Conservation (phyloP, 1,284 basidiomycete species). For the Cerrena zonata region DNA sequence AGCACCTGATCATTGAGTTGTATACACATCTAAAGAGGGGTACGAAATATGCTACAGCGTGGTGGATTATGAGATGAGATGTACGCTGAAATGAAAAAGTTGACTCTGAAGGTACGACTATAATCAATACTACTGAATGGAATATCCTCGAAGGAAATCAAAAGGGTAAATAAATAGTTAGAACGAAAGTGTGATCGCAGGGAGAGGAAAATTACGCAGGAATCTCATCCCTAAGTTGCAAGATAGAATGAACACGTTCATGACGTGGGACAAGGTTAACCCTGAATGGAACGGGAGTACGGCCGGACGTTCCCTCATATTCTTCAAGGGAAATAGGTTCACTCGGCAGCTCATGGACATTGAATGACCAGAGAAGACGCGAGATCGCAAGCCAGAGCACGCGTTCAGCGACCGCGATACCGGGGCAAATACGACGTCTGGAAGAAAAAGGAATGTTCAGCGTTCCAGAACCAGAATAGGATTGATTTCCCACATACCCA, state of each 20-base stretch:
- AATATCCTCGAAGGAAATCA: not conserved
- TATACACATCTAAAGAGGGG: not conserved
- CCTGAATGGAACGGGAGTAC: conserved; percentile 23
- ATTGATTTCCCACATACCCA: conserved; percentile 2
- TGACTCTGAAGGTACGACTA: not conserved
- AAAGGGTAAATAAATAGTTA: not conserved
- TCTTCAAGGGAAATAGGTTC: conserved; percentile 32
- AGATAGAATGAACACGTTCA: conserved; percentile 5
- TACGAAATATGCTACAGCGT: not conserved
- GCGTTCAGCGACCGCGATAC: conserved; percentile 28
- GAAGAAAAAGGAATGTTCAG: not conserved
- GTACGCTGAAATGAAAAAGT: not conserved
- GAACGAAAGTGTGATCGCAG: not conserved
- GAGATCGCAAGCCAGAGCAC: conserved; percentile 31
- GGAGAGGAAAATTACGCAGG: not conserved
- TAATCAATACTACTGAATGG: not conserved
- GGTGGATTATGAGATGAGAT: not conserved
- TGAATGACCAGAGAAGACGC: conserved; percentile 30
- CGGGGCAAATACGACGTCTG: conserved; percentile 25
- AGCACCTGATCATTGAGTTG: no score
- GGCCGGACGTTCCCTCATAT: conserved; percentile 32
- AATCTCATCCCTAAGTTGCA: conserved; percentile 5
- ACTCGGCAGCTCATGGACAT: conserved; percentile 22
- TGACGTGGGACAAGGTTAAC: conserved; percentile 21
- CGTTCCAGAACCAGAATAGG: not conserved